These are phyloP conservation scores for Kondoa subrosea DNA, from an alignment of 768 basidiomycete species.

Conservation along the genomic window DNA sequence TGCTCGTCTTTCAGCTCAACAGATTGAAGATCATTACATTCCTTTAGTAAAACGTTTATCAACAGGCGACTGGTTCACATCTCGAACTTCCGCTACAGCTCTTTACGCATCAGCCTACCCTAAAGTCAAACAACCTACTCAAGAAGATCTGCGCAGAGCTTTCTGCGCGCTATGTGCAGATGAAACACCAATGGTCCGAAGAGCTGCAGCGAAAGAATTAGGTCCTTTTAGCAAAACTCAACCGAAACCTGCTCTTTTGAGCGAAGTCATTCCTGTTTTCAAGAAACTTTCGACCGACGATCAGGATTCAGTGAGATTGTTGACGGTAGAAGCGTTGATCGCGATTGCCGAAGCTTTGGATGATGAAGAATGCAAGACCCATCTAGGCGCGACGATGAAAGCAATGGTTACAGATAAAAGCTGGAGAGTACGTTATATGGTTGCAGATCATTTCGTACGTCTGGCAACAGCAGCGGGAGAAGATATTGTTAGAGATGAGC, in stretches of 20 bases:
- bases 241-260: constrained; percentile 58
- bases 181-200: constrained; percentile 95
- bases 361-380: constrained; percentile 77
- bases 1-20: constrained; percentile 51
- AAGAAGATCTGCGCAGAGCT: constrained; percentile 74
- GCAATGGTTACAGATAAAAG: constrained; percentile 84
- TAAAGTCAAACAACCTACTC: constrained; percentile 31
- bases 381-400: constrained; percentile 71
- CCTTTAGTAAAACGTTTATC: constrained; percentile 78
- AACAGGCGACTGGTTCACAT: constrained; percentile 96
- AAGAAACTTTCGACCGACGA: constrained; percentile 86
- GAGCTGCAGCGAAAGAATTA: constrained; percentile 90
- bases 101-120: constrained; percentile 80
- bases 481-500: constrained; percentile 80
- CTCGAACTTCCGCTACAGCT: constrained; percentile 84
- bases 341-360: constrained; percentile 69
- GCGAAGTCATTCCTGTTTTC: constrained; percentile 80
- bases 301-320: constrained; percentile 87
- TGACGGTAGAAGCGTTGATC: constrained; percentile 91
- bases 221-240: constrained; percentile 54
- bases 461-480: constrained; percentile 78
- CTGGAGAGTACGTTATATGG: constrained; percentile 98
- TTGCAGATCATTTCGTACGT: constrained; percentile 91
- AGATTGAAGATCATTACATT: constrained; percentile 78
- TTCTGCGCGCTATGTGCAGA: constrained; percentile 69